These are phyloP conservation scores for Skeletonema tropicum DNA, from an alignment of 108 stramenopile species.

Conservation along the genomic window DNA sequence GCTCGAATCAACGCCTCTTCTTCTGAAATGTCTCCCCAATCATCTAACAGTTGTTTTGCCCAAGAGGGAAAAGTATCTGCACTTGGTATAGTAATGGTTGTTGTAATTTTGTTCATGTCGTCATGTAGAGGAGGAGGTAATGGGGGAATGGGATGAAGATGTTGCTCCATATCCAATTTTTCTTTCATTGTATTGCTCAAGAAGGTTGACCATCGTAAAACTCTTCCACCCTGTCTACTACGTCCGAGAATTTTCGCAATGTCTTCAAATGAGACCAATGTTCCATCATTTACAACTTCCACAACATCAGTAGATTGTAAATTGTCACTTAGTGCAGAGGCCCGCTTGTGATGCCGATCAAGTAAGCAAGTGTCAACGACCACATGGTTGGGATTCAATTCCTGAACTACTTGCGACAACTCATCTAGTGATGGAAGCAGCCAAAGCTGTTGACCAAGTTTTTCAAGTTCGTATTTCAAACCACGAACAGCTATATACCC, in stretches of 20 bases:
- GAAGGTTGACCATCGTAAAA: conserved; percentile 35
- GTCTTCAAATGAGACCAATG: conserved; percentile 12
- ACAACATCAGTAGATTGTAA: conserved; percentile 10
- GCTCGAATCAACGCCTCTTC: conserved; percentile 27
- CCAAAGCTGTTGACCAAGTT: conserved; percentile 17
- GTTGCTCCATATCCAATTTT: conserved; percentile 4
- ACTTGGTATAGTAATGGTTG: conserved; percentile 7
- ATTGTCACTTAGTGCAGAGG: conserved; percentile 14
- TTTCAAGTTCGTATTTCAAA: conserved; percentile 16
- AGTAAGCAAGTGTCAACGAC: conserved; percentile 24
- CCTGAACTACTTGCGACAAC: conserved; percentile 8
- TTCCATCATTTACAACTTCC: conserved; percentile 22
- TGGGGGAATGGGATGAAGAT: conserved; percentile 1
- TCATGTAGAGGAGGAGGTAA: conserved; percentile 19
- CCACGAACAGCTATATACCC: conserved; percentile 18
- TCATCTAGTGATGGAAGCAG: conserved; percentile 13
- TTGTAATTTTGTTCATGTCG: neutral
- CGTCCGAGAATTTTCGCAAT: conserved; percentile 20
- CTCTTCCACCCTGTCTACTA: conserved; percentile 19
- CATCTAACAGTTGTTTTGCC: conserved; percentile 14
- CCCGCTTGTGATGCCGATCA: conserved; percentile 24
- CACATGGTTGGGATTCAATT: conserved; percentile 15
- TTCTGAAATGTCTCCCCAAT: conserved; percentile 34
- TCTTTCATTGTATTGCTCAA: conserved; percentile 19
- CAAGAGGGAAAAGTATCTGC: conserved; percentile 14